These are phyloP conservation scores for Pseudogymnoascus sp. DNA, from an alignment of 2,329 filamentous ascomycete species.

Conservation along the genomic window DNA sequence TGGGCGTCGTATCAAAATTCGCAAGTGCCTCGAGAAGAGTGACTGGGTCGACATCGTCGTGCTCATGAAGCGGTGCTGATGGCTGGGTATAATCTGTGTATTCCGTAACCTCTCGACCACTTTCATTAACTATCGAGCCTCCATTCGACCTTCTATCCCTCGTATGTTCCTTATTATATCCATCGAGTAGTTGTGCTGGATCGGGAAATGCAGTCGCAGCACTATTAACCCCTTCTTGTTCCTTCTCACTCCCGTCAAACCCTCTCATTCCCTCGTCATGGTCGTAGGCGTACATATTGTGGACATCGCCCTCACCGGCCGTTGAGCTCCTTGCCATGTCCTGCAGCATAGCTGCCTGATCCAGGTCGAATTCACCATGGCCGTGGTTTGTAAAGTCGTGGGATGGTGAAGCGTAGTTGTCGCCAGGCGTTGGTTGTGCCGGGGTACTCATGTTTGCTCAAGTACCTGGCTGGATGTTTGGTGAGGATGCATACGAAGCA, in stretches of 20 bases:
- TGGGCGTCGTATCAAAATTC: conserved; percentile 17
- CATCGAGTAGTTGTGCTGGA: conserved; percentile 9
- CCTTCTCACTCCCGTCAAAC: conserved; percentile 10
- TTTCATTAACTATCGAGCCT: background rate
- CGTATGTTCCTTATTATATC: conserved; percentile 3
- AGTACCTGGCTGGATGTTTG: conserved; percentile 12
- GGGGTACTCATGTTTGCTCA: conserved; percentile 7
- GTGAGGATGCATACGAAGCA: conserved; percentile 11
- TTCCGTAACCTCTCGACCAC: background rate
- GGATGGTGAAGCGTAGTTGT: conserved; percentile 3
- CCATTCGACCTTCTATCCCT: background rate
- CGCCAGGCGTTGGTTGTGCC: background rate
- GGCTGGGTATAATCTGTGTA: conserved; percentile 2
- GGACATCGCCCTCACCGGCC: conserved; percentile 2
- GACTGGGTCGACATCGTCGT: conserved; percentile 18
- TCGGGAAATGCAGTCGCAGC: conserved; percentile 10
- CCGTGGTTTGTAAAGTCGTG: conserved; percentile 1
- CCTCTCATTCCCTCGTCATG: conserved; percentile 6
- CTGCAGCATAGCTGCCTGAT: conserved; percentile 14
- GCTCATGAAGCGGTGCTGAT: background rate
- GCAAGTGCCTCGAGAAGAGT: conserved; percentile 24
- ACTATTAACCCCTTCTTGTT: conserved; percentile 3
- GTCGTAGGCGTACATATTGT: conserved; percentile 13
- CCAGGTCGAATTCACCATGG: conserved; percentile 10
- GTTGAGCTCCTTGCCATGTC: conserved; percentile 12